These are phyloP conservation scores for Candida frijolesensis DNA, from an alignment of 1,139 yeast species.

Conservation along the genomic window DNA sequence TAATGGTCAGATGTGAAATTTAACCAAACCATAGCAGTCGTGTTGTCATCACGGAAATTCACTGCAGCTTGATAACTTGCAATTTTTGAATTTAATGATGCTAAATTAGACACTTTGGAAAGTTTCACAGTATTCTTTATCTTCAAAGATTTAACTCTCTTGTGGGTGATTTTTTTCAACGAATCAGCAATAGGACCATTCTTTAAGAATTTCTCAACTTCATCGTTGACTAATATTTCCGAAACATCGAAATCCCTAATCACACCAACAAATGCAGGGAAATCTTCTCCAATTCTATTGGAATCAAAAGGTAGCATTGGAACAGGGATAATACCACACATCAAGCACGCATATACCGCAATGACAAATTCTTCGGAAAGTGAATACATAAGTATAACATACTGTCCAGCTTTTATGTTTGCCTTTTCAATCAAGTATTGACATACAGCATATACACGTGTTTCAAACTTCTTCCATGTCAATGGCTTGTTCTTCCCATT, in stretches of 20 bases:
- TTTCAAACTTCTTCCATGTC: slow-evolving; percentile 87
- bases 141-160: slow-evolving; percentile 50
- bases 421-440: slow-evolving; percentile 55
- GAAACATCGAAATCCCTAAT: slow-evolving; percentile 70
- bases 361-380: slow-evolving; percentile 85
- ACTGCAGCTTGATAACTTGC: slow-evolving; percentile 47
- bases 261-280: slow-evolving; percentile 66
- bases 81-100: slow-evolving; percentile 48
- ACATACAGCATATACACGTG: slow-evolving; percentile 73
- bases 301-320: slow-evolving; percentile 80
- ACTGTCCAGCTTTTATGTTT: slow-evolving; percentile 63
- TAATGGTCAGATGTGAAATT: slow-evolving; percentile 75
- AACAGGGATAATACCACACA: slow-evolving; percentile 77
- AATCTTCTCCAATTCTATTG: slow-evolving; percentile 72
- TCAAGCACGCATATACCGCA: slow-evolving; percentile 83
- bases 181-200: slow-evolving; percentile 68
- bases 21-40: slow-evolving; percentile 62
- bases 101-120: slow-evolving; percentile 54
- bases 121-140: slow-evolving; percentile 71
- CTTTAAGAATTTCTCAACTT: slow-evolving; percentile 70
- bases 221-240: slow-evolving; percentile 77
- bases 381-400: slow-evolving; percentile 80
- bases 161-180: slow-evolving; percentile 55
- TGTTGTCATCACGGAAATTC: slow-evolving; percentile 43
- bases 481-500: slow-evolving; percentile 56